Percentiles rank a stretch among this genome's conserved stretches.
Evolutionary conservation across 768 basidiomycete genomes (phyloP).

Genomic region (Leccinum ochraceum): DNA sequence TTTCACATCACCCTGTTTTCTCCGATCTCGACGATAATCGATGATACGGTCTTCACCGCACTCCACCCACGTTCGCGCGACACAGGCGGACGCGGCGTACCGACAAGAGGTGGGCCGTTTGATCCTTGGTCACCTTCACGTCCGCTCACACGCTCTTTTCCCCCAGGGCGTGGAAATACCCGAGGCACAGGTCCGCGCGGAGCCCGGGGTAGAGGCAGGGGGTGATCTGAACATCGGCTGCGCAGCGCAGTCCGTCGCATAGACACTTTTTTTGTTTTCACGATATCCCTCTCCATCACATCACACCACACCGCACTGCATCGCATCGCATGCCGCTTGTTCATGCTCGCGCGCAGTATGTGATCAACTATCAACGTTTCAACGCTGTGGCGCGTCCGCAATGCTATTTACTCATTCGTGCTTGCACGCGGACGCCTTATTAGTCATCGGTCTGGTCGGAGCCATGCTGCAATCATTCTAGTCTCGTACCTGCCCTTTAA

Average conservation of each 20-base stretch:
- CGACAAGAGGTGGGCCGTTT: constrained; percentile 38
- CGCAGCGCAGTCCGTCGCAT: constrained; percentile 2
- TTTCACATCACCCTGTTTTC: not conserved
- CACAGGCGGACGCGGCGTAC: constrained; percentile 39
- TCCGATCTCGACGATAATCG: not conserved
- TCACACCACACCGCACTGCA: not conserved
- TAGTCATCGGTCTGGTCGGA: not conserved
- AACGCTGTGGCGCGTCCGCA: not conserved
- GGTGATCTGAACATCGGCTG: constrained; percentile 14
- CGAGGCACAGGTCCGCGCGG: constrained; percentile 33
- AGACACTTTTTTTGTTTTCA: not conserved
- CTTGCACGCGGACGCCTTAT: not conserved
- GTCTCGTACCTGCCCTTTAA: too few relatives aligned
- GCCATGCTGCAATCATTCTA: not conserved
- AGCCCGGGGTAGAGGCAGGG: constrained; percentile 35
- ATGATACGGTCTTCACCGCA: not conserved
- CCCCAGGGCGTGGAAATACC: constrained; percentile 28
- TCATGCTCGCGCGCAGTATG: not conserved
- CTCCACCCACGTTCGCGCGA: not conserved
- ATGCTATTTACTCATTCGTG: not conserved
- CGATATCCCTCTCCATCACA: not conserved
- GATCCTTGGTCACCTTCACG: not conserved
- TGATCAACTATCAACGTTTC: too few relatives aligned
- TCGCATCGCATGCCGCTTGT: not conserved
- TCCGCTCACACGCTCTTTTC: not conserved